phyloP scores from a whole-genome alignment of 345 rosid species.

The Citrus maxima region DNA sequence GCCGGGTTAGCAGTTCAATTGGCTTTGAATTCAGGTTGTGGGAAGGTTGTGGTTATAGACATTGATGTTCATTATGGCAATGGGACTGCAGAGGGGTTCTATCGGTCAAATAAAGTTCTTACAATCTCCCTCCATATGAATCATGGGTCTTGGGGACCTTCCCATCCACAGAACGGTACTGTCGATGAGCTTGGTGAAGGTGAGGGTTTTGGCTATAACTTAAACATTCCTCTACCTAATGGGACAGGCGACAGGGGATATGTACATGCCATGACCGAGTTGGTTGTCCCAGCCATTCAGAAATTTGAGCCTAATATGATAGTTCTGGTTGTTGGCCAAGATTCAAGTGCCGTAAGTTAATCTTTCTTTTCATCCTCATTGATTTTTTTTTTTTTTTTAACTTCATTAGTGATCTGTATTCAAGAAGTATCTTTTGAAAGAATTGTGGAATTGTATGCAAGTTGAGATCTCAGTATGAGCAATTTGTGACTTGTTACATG shows the following conservation, averaged over 20 bases:
- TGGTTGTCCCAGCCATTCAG: slow-evolving; percentile 62
- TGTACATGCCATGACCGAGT: slow-evolving; percentile 52
- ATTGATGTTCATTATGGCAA: slow-evolving; percentile 92
- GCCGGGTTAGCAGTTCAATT: slow-evolving; percentile 69
- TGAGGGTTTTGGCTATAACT: slow-evolving; percentile 72
- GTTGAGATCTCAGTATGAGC: neutral
- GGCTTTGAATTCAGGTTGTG: slow-evolving; percentile 57
- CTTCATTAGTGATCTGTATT: neutral
- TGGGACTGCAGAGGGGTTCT: slow-evolving; percentile 91
- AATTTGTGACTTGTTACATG: neutral
- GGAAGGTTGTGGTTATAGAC: slow-evolving; percentile 60
- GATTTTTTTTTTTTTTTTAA: neutral
- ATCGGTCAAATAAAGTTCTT: slow-evolving; percentile 53
- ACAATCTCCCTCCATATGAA: slow-evolving; percentile 91
- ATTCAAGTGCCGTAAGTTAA: slow-evolving; percentile 88
- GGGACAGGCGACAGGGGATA: slow-evolving; percentile 91
- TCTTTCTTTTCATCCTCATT: neutral
- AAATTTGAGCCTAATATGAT: slow-evolving; percentile 64
- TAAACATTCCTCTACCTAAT: slow-evolving; percentile 82
- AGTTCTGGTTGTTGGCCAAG: slow-evolving; percentile 80
- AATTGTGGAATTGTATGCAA: neutral
- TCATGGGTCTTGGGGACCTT: slow-evolving; percentile 96
- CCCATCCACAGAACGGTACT: slow-evolving; percentile 79
- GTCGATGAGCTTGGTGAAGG: slow-evolving; percentile 76
- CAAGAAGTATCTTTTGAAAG: neutral